Conservation (phyloP, 495 filamentous ascomycete genomes). For the Penicillium lagena region DNA sequence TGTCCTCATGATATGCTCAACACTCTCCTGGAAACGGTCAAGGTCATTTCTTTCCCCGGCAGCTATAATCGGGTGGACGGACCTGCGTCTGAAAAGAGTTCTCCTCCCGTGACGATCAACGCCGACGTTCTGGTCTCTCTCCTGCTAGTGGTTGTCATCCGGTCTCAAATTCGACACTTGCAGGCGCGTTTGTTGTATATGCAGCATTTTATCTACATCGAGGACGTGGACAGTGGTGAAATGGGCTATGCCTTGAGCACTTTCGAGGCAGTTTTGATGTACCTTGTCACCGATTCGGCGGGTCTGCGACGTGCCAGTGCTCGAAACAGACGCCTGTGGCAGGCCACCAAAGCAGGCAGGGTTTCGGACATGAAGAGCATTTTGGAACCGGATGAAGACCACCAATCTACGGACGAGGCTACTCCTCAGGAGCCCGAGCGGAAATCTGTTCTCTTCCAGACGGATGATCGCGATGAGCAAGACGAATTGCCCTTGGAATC, state of each 20-base stretch:
- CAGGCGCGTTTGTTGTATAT: conserved; percentile 87
- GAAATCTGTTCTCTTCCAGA: conserved; percentile 33
- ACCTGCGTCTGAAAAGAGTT: conserved; percentile 50
- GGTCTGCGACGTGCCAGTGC: conserved; percentile 76
- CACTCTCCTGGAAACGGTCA: conserved; percentile 78
- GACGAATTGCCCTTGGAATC: conserved; percentile 17
- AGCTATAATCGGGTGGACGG: conserved; percentile 28
- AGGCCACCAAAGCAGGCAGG: conserved; percentile 70
- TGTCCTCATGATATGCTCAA: conserved; percentile 95
- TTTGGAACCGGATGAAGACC: conserved; percentile 60
- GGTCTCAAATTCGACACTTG: conserved; percentile 81
- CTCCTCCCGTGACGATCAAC: conserved; percentile 72
- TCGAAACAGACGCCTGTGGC: conserved; percentile 83
- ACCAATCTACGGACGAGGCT: conserved; percentile 35
- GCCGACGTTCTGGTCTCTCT: conserved; percentile 93
- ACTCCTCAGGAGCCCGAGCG: conserved; percentile 31
- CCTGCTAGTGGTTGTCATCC: conserved; percentile 85
- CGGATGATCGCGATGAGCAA: conserved; percentile 34
- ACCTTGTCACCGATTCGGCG: conserved; percentile 77
- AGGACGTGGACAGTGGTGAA: conserved; percentile 95
- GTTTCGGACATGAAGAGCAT: conserved; percentile 69
- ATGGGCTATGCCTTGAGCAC: conserved; percentile 96
- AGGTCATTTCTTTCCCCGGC: conserved; percentile 60
- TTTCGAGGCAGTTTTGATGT: conserved; percentile 89
- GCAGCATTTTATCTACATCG: conserved; percentile 92